Conservation (phyloP, 257 asterid species). For the Jaltomata sinuosa region DNA sequence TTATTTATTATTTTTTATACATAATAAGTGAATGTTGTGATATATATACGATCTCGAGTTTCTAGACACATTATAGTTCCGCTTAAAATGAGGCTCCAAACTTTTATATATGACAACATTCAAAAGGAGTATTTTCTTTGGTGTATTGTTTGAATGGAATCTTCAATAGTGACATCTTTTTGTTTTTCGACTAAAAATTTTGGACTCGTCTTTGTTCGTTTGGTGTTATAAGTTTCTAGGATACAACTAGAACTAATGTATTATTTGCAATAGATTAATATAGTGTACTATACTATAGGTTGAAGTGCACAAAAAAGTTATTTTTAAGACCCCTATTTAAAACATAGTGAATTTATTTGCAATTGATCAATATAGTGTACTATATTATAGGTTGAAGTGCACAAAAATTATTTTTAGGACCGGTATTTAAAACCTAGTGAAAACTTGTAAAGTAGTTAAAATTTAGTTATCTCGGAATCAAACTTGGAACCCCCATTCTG, state of each 20-base stretch:
- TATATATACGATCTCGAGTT: neutral
- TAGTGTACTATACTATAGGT: neutral
- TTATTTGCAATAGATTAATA: neutral
- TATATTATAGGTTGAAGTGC: neutral
- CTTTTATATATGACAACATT: neutral
- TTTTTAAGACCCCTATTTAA: neutral
- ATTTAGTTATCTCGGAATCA: neutral
- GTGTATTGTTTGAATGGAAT: no score
- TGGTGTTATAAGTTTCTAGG: neutral
- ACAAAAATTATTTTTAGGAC: neutral
- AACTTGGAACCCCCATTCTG: neutral
- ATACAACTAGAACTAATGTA: neutral
- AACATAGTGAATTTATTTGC: neutral
- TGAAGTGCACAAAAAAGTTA: neutral
- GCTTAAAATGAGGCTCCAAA: neutral
- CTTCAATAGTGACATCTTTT: no score
- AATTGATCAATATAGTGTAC: neutral
- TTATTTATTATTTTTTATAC: no score
- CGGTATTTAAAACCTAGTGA: neutral
- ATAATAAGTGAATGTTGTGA: neutral
- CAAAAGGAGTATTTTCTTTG: neutral
- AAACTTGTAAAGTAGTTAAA: neutral
- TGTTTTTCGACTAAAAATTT: no score
- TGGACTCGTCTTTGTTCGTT: neutral
- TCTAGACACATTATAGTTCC: neutral